Base-by-base conservation (phyloP, 495 filamentous ascomycete genomes). In the Evernia prunastri region DNA sequence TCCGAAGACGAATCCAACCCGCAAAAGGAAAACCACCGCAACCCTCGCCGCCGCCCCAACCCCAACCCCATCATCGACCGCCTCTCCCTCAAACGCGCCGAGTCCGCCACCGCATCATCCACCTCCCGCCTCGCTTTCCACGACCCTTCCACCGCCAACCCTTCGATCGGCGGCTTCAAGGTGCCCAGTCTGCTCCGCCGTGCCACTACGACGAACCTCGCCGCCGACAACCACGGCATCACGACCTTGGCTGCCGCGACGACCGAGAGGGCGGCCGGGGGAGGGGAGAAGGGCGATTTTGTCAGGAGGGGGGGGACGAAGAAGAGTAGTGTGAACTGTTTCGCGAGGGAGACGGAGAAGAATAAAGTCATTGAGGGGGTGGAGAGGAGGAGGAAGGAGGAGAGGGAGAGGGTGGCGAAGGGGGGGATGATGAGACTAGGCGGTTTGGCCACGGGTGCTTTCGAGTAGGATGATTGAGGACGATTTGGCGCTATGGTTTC, bases 321-420 rank as follows among this genome's bases (percentile, higher is more conserved):
- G 77, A 90, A 87, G 78, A 87, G 84, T 31, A 85, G 87, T 42
- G 84, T 96, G 39, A 92, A 93, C 69, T 95, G 88, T 65, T 89
- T 92, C 70, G 85, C 89, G 6, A 82, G 91, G 54, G 92, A 89
- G 75, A 86, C 75, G 67, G 86, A 89, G 75, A 75, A 85, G 67
- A 77, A 79, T 64, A 80, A 77, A 5, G 78, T 77, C 40, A 71
- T 89, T 27, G 82, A 82, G 49, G 85, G 85, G 71, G 79, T 74
- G 39, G 85, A 88, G 76, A 79, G 78, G 71, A 79, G 80, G 71
- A 77, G 87, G 57, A 85, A 87, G 72, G 88, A 87, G 73, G 81
- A 78, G 76, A 83, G 82, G 64, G 88, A 86, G 77, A 85, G 80
- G 33, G 72, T 75, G 58, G 88, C 70, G 61, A 86, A 73, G 65